These are phyloP conservation scores for Diutina ranongensis DNA, from an alignment of 1,139 yeast genomes.

Conservation along the genomic window DNA sequence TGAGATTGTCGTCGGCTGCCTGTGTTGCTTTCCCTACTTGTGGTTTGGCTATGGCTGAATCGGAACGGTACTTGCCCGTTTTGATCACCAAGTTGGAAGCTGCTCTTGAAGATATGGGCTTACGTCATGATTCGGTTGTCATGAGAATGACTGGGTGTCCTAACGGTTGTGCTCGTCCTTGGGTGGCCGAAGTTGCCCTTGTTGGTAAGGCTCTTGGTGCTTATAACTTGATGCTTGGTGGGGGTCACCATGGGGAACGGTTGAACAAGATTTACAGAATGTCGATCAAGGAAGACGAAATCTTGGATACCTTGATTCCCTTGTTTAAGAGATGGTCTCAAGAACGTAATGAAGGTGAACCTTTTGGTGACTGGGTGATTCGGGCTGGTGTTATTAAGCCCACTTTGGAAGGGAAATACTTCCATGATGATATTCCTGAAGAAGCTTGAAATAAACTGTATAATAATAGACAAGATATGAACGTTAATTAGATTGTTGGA, in stretches of 20 bases:
- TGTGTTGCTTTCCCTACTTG: conserved; percentile 99
- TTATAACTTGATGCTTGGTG: conserved; percentile 90
- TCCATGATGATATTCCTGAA: conserved; percentile 90
- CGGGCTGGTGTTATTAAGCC: conserved; percentile 81
- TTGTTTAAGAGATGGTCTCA: conserved; percentile 89
- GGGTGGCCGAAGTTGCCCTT: conserved; percentile 93
- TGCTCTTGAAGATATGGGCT: conserved; percentile 81
- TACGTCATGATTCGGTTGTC: conserved; percentile 88
- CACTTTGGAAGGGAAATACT: conserved; percentile 81
- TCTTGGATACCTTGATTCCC: conserved; percentile 64
- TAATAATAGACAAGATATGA: background rate
- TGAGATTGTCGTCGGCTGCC: conserved; percentile 86
- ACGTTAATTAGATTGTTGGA: background rate
- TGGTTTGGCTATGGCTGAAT: conserved; percentile 98
- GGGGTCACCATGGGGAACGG: conserved; percentile 92
- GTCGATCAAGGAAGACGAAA: conserved; percentile 85
- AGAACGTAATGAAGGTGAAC: conserved; percentile 86
- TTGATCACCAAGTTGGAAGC: conserved; percentile 72
- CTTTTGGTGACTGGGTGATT: conserved; percentile 87
- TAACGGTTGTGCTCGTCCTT: conserved; percentile 97
- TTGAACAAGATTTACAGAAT: conserved; percentile 83
- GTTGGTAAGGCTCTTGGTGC: conserved; percentile 95
- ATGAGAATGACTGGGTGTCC: conserved; percentile 99
- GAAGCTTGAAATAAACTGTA: conserved; percentile 31
- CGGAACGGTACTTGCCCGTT: conserved; percentile 87